A percentile compares a stretch with the other conserved stretches of the same genome.
Evolutionary conservation across 129 eudicot genomes (phyloP).

Genomic region (Flaveria trinervia): DNA sequence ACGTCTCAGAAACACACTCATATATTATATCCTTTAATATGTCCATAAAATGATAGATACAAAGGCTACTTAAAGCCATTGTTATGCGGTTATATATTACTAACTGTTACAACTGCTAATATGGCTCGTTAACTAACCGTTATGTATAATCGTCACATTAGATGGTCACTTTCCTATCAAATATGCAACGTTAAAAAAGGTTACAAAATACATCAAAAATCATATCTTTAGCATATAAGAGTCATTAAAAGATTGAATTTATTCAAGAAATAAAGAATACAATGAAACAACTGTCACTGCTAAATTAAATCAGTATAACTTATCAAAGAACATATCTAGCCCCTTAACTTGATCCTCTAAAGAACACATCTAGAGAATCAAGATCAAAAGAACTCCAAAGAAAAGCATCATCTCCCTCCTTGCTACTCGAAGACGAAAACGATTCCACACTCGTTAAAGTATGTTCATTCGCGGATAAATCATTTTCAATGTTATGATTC

Average conservation of each 20-base stretch:
- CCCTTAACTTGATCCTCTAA: slow-evolving; percentile 37
- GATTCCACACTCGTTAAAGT: slow-evolving; percentile 24
- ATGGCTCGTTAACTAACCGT: too few relatives aligned
- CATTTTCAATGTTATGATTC: slow-evolving; percentile 22
- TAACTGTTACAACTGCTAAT: too few relatives aligned
- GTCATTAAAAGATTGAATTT: background rate
- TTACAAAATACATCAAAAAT: background rate
- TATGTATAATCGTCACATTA: too few relatives aligned
- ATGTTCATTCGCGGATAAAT: slow-evolving; percentile 19
- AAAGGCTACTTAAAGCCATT: too few relatives aligned
- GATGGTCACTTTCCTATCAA: background rate
- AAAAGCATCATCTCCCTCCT: slow-evolving; percentile 42
- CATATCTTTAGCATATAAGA: background rate
- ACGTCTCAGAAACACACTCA: too few relatives aligned
- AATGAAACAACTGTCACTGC: background rate
- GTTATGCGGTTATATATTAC: too few relatives aligned
- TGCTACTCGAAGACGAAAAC: slow-evolving; percentile 39
- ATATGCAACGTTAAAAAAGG: background rate
- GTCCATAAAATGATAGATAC: too few relatives aligned
- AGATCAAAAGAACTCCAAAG: slow-evolving; percentile 55
- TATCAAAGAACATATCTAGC: slow-evolving; percentile 9
- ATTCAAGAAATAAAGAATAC: slow-evolving; percentile 27
- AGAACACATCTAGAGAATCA: slow-evolving; percentile 38
- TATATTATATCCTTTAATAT: too few relatives aligned
- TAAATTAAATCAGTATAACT: slow-evolving; percentile 24